A percentile compares a stretch with the other conserved stretches of the same genome.
Evolutionary conservation across 148 eudicot genomes (phyloP).

Genomic region (Cornus controversa): DNA sequence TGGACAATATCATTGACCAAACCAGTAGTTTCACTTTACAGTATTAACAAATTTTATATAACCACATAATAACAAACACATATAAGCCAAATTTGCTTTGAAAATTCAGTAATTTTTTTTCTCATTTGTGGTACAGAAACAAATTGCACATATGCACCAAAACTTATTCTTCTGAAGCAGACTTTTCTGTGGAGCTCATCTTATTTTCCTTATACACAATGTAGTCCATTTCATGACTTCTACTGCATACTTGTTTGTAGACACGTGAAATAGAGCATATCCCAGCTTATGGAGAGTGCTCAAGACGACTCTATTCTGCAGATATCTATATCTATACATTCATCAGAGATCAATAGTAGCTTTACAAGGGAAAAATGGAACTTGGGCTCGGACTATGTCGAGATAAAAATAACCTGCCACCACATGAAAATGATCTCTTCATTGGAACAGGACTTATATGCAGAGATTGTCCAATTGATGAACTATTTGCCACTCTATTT

Average conservation of each 20-base stretch:
- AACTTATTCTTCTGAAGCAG: background rate
- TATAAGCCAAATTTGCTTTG: background rate
- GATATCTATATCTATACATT: background rate
- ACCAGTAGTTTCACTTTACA: too few relatives aligned
- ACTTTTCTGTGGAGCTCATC: background rate
- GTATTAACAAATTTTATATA: too few relatives aligned
- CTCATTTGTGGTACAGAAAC: background rate
- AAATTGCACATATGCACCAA: background rate
- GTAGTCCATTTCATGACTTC: background rate
- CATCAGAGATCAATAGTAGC: background rate
- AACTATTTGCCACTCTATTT: conserved; percentile 1
- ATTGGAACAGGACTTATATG: conserved; percentile 11
- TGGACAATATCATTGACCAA: too few relatives aligned
- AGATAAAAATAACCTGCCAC: conserved; percentile 23
- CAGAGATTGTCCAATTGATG: conserved; percentile 8
- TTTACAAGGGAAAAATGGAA: conserved; percentile 24
- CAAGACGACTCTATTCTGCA: background rate
- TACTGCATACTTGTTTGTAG: background rate
- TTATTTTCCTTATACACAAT: background rate
- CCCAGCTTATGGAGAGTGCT: background rate
- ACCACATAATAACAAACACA: background rate
- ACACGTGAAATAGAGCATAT: background rate
- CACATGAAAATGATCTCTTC: conserved; percentile 26
- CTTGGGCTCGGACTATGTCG: conserved; percentile 12
- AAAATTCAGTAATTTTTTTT: background rate